A percentile compares a stretch with the other conserved stretches of the same genome.
Evolutionary conservation across 371 early-diverging fungal genomes (phyloP).

Genomic region (Apophysomyces trapeziformis): DNA sequence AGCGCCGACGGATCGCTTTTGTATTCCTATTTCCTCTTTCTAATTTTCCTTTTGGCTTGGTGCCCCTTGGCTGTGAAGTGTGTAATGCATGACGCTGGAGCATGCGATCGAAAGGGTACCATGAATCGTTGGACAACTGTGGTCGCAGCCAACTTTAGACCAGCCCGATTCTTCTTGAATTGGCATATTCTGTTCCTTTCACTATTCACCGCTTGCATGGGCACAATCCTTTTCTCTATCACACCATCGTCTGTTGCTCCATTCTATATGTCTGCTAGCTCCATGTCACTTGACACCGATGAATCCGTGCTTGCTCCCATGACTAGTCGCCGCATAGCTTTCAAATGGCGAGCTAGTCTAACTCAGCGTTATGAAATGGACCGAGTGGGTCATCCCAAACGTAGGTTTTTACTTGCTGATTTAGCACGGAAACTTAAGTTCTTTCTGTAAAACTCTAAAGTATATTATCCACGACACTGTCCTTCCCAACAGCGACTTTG

Average conservation of each 20-base stretch:
- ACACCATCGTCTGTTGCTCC: background rate
- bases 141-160: background rate
- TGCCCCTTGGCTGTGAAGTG: background rate
- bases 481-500: slow-evolving; percentile 44
- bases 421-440: background rate
- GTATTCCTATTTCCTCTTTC: background rate
- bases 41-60: background rate
- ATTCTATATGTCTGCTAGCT: background rate
- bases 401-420: slow-evolving; percentile 16
- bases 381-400: slow-evolving; percentile 32
- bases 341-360: slow-evolving; percentile 34
- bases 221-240: background rate
- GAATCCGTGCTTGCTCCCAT: slow-evolving; percentile 36
- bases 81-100: background rate
- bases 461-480: slow-evolving; percentile 57
- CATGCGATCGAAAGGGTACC: background rate
- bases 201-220: slow-evolving; percentile 3
- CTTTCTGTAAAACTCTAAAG: slow-evolving; percentile 12
- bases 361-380: slow-evolving; percentile 19
- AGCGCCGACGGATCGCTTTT: background rate
- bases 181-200: slow-evolving; percentile 1
- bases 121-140: background rate
- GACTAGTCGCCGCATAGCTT: slow-evolving; percentile 25
- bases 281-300: slow-evolving; percentile 17
- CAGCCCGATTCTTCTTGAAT: background rate